phyloP scores from a whole-genome alignment of 768 basidiomycete genomes.

The Rhodocollybia butyracea region DNA sequence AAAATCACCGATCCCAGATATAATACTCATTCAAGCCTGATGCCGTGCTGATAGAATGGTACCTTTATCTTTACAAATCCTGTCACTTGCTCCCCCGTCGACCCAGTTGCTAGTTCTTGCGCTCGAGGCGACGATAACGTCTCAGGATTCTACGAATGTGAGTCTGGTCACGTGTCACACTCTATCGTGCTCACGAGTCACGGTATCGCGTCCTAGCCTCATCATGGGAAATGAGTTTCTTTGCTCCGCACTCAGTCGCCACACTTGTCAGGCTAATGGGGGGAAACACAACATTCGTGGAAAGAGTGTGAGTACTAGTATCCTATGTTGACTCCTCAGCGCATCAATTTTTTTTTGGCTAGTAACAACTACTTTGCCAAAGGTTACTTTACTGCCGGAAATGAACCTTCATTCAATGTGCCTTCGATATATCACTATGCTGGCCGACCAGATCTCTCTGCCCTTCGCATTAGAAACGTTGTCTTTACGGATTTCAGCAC shows the following conservation, averaged over 20 bases:
- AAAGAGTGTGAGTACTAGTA: slow-evolving; percentile 32
- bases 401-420: slow-evolving; percentile 46
- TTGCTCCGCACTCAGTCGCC: slow-evolving; percentile 48
- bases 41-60: slow-evolving; percentile 37
- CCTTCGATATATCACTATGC: slow-evolving; percentile 51
- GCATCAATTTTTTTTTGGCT: not conserved
- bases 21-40: too few relatives aligned
- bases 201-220: slow-evolving; percentile 31
- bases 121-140: slow-evolving; percentile 47
- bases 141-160: slow-evolving; percentile 52
- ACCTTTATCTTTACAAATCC: slow-evolving; percentile 49
- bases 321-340: too few relatives aligned
- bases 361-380: slow-evolving; percentile 44
- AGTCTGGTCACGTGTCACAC: slow-evolving; percentile 9
- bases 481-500: slow-evolving; percentile 45
- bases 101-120: slow-evolving; percentile 44
- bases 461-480: slow-evolving; percentile 40
- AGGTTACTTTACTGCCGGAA: slow-evolving; percentile 45
- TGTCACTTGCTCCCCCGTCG: slow-evolving; percentile 47
- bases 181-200: not conserved
- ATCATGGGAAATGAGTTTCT: slow-evolving; percentile 54
- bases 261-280: slow-evolving; percentile 46
- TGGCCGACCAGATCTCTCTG: slow-evolving; percentile 45
- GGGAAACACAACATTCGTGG: slow-evolving; percentile 37
- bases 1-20: too few relatives aligned